Percentiles rank a stretch among this genome's conserved stretches.
These are phyloP conservation scores for Cronartium ribicola DNA, from an alignment of 1,284 basidiomycete genomes.

Conservation along the genomic window DNA sequence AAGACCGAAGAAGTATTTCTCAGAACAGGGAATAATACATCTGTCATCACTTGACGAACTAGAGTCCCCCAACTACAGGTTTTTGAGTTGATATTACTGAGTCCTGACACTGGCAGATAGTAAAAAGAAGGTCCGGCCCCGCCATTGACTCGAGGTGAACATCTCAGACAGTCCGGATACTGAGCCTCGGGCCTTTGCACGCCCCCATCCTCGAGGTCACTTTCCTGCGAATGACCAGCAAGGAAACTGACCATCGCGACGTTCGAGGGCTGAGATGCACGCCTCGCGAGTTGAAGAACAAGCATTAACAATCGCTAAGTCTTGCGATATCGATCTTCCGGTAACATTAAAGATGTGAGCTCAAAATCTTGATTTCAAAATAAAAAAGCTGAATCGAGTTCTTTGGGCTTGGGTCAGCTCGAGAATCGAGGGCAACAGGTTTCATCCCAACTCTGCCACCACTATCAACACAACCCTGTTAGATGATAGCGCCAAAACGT, in stretches of 20 bases:
- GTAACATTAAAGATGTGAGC: slow-evolving; percentile 81
- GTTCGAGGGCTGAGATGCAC: slow-evolving; percentile 5
- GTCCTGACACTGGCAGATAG: no score
- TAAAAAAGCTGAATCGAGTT: no score
- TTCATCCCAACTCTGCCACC: slow-evolving; percentile 17
- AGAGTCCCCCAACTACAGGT: no score
- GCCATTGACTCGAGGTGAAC: no score
- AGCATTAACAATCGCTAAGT: slow-evolving; percentile 71
- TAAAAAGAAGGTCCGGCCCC: no score
- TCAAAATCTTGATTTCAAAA: background rate
- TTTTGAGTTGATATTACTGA: no score
- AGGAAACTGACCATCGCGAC: background rate
- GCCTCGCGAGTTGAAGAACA: slow-evolving; percentile 28
- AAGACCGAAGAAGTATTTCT: no score
- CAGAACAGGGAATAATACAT: no score
- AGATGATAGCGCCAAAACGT: background rate
- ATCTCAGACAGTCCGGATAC: background rate
- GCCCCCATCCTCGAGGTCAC: background rate
- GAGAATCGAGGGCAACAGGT: slow-evolving; percentile 39
- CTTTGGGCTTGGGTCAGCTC: slow-evolving; percentile 39
- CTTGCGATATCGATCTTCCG: slow-evolving; percentile 76
- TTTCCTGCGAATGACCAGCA: background rate
- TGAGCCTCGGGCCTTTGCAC: background rate
- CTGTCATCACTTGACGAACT: no score
- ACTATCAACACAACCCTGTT: slow-evolving; percentile 58